phyloP scores from a whole-genome alignment of 768 basidiomycete species.

The Hydnomerulius pinastri region DNA sequence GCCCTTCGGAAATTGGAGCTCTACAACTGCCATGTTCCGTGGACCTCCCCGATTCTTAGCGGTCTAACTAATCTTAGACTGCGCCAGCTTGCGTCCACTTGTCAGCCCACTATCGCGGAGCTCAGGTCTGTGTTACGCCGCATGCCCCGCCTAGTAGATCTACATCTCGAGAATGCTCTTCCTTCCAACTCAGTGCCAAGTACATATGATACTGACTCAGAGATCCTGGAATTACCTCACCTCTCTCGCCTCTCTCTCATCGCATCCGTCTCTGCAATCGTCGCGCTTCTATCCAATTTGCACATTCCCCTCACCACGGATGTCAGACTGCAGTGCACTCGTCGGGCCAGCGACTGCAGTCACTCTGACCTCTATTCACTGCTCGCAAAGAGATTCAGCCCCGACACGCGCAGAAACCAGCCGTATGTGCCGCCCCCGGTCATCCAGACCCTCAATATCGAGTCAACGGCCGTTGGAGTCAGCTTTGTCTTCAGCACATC shows the following conservation, averaged over 20 bases:
- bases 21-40: slow-evolving; percentile 34
- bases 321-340: slow-evolving; percentile 17
- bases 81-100: slow-evolving; percentile 23
- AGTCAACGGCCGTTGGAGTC: slow-evolving; percentile 8
- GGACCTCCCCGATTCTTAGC: slow-evolving; percentile 37
- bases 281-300: slow-evolving; percentile 12
- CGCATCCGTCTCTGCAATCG: slow-evolving; percentile 18
- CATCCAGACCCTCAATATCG: slow-evolving; percentile 14
- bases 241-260: slow-evolving; percentile 19
- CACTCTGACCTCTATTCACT: slow-evolving; percentile 13
- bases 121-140: slow-evolving; percentile 35
- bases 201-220: not conserved
- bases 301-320: slow-evolving; percentile 13
- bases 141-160: slow-evolving; percentile 35
- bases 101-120: slow-evolving; percentile 33
- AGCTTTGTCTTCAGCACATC: slow-evolving; percentile 19
- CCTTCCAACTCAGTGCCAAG: slow-evolving; percentile 18
- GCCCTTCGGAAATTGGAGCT: slow-evolving; percentile 40
- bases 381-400: slow-evolving; percentile 18
- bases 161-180: slow-evolving; percentile 39
- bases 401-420: not conserved
- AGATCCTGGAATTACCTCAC: slow-evolving; percentile 6
- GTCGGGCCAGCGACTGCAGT: slow-evolving; percentile 5
- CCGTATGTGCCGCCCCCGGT: not conserved
- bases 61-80: slow-evolving; percentile 41